These are phyloP conservation scores for Botrytis squamosa DNA, from an alignment of 2,329 filamentous ascomycete species.

Conservation along the genomic window DNA sequence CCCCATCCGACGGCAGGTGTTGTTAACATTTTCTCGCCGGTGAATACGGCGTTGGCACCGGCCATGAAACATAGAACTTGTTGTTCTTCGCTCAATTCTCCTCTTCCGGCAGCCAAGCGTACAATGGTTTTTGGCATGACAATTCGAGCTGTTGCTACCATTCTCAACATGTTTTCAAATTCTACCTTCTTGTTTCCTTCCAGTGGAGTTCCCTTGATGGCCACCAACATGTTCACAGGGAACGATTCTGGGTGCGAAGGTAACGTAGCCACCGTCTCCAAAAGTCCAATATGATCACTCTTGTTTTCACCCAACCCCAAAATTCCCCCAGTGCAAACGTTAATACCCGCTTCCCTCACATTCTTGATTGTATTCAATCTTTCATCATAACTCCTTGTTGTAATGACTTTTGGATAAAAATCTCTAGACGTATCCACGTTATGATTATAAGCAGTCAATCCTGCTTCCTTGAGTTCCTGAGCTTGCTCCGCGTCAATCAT, in stretches of 20 bases:
- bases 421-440: conserved; percentile 89
- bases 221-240: conserved; percentile 86
- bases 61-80: conserved; percentile 88
- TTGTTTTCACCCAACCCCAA: conserved; percentile 78
- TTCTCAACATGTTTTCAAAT: conserved; percentile 77
- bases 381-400: conserved; percentile 84
- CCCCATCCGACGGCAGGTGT: conserved; percentile 91
- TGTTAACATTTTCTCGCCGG: conserved; percentile 92
- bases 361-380: conserved; percentile 75
- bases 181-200: conserved; percentile 70
- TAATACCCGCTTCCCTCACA: conserved; percentile 82
- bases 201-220: conserved; percentile 85
- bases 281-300: conserved; percentile 75
- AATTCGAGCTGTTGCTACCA: conserved; percentile 78
- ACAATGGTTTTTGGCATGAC: conserved; percentile 86
- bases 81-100: conserved; percentile 83
- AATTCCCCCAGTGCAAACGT: conserved; percentile 88
- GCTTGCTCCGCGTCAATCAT: conserved; percentile 87
- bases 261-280: conserved; percentile 79
- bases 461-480: conserved; percentile 76
- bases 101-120: conserved; percentile 79
- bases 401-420: conserved; percentile 84
- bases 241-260: conserved; percentile 85
- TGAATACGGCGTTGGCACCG: conserved; percentile 92
- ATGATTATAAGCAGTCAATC: conserved; percentile 90